A percentile compares a stretch with the other conserved stretches of the same genome.
These are phyloP conservation scores for Tolypocladium endophyticum DNA, from an alignment of 2,329 filamentous ascomycete species.

Conservation along the genomic window DNA sequence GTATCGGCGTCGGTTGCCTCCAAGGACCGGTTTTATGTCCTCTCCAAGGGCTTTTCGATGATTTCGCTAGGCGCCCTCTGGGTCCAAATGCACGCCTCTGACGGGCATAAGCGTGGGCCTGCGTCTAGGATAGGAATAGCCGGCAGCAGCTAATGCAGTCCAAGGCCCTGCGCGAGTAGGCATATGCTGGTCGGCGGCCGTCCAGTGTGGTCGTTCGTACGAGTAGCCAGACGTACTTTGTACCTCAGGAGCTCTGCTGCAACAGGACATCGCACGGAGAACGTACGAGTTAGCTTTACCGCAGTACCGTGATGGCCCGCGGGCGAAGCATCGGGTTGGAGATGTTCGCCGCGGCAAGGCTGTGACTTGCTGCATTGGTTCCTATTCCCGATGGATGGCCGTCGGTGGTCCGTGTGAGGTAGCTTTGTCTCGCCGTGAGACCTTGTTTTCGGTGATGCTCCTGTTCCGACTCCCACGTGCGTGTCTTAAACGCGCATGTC, in stretches of 20 bases:
- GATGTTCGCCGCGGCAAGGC: not conserved
- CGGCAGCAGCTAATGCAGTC: conserved; percentile 1
- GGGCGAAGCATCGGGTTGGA: not conserved
- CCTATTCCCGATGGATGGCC: not conserved
- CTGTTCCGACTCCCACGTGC: not conserved
- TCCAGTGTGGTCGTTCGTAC: too few species aligned
- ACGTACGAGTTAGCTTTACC: not conserved
- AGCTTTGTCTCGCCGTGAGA: not conserved
- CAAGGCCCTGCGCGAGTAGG: not conserved
- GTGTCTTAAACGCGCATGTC: not conserved
- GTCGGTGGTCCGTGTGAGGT: not conserved
- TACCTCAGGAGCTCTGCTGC: not conserved
- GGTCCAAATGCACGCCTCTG: not conserved
- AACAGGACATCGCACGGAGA: not conserved
- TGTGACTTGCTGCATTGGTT: not conserved
- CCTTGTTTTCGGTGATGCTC: not conserved
- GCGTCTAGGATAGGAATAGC: not conserved
- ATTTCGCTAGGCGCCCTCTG: not conserved
- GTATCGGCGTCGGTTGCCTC: not conserved
- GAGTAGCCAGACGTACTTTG: not conserved
- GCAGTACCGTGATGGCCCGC: not conserved
- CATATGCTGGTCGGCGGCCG: not conserved
- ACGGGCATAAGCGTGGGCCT: not conserved
- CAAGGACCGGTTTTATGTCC: not conserved
- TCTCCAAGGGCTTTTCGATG: not conserved